phyloP scores from a whole-genome alignment of 441 rosid species.

The Adansonia gregorii region DNA sequence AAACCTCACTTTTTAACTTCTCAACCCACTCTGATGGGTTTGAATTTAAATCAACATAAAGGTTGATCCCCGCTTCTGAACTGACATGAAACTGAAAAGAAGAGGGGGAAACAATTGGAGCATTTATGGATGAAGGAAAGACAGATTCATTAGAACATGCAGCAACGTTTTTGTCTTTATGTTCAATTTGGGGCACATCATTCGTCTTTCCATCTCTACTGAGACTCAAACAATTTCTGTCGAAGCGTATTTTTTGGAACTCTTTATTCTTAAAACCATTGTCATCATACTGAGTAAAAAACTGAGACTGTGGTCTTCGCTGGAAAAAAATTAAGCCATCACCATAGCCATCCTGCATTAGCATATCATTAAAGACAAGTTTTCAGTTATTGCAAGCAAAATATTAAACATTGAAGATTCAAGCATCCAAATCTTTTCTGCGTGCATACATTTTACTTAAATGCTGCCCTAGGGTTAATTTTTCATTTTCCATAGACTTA shows the following conservation, averaged over 20 bases:
- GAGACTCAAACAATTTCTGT: slow-evolving; percentile 25
- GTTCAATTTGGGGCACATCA: slow-evolving; percentile 31
- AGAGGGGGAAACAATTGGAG: slow-evolving; percentile 44
- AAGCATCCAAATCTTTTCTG: slow-evolving; percentile 1
- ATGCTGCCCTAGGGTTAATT: background rate
- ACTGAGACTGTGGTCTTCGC: slow-evolving; percentile 38
- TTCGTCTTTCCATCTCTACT: slow-evolving; percentile 32
- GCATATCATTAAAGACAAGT: background rate
- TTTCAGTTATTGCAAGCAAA: slow-evolving; percentile 7
- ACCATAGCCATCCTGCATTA: slow-evolving; percentile 36
- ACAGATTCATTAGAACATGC: slow-evolving; percentile 36
- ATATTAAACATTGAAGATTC: background rate
- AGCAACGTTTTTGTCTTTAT: slow-evolving; percentile 35
- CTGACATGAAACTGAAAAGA: slow-evolving; percentile 71
- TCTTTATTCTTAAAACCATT: slow-evolving; percentile 36
- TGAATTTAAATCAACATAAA: slow-evolving; percentile 74
- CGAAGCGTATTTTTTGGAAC: slow-evolving; percentile 34
- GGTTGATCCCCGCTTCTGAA: slow-evolving; percentile 77
- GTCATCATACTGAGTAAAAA: slow-evolving; percentile 40
- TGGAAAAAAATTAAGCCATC: slow-evolving; percentile 32
- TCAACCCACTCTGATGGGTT: slow-evolving; percentile 74
- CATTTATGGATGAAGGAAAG: slow-evolving; percentile 28
- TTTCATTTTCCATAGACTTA: slow-evolving; percentile 6
- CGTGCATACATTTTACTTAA: slow-evolving; percentile 1
- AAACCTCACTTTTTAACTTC: slow-evolving; percentile 57